A percentile compares a stretch with the other conserved stretches of the same genome.
These are phyloP conservation scores for Dysphania ambrosioides DNA, from an alignment of 148 eudicot genomes.

Conservation along the genomic window DNA sequence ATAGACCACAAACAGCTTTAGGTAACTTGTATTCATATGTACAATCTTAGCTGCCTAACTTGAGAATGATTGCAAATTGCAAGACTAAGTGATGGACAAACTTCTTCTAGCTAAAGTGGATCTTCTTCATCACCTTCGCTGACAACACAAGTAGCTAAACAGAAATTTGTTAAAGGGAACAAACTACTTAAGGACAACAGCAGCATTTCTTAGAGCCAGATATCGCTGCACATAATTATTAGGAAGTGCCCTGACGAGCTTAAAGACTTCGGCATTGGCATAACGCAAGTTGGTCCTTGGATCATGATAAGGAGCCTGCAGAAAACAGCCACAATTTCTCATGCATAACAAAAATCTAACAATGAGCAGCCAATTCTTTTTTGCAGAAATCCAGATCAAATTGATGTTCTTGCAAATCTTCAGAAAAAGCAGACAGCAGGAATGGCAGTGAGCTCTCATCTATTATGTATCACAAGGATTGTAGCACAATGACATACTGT, in stretches of 20 bases:
- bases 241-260: constrained; percentile 75
- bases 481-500: no score
- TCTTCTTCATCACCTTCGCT: background rate
- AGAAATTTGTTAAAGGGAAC: background rate
- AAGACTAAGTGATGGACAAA: background rate
- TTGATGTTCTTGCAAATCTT: background rate
- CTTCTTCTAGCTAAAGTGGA: background rate
- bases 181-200: constrained; percentile 63
- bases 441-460: background rate
- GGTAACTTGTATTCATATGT: no score
- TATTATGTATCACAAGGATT: background rate
- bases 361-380: background rate
- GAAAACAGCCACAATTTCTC: background rate
- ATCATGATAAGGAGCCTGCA: constrained; percentile 89
- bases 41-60: no score
- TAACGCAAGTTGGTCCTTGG: constrained; percentile 92
- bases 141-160: background rate
- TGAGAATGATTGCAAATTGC: background rate
- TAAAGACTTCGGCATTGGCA: constrained; percentile 84
- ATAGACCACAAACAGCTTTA: no score
- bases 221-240: constrained; percentile 89
- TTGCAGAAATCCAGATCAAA: background rate
- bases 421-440: background rate
- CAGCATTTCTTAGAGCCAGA: constrained; percentile 88
- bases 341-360: background rate